Evolutionary conservation across 2,329 filamentous ascomycete genomes (phyloP).

Genomic region (Fusarium sp.): DNA sequence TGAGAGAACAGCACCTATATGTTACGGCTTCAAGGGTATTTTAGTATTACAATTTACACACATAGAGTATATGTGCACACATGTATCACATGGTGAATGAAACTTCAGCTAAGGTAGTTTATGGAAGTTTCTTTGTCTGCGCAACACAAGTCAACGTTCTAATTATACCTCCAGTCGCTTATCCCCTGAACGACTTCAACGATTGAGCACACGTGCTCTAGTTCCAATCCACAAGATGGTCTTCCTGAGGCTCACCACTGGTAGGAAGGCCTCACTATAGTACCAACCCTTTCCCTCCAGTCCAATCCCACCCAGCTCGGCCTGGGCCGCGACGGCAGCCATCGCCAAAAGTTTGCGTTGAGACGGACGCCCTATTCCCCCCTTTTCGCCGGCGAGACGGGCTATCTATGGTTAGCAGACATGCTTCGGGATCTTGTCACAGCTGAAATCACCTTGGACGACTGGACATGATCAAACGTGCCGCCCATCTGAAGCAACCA

Average conservation of each 20-base stretch:
- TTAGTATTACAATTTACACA: too few relatives aligned
- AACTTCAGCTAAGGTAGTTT: background rate
- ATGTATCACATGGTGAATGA: background rate
- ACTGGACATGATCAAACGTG: slow-evolving; percentile 64
- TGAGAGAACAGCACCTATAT: too few relatives aligned
- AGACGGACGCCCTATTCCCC: slow-evolving; percentile 59
- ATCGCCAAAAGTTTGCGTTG: slow-evolving; percentile 51
- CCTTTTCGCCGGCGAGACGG: slow-evolving; percentile 57
- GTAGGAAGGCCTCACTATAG: slow-evolving; percentile 17
- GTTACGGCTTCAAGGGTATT: too few relatives aligned
- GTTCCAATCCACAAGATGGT: background rate
- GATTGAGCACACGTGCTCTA: background rate
- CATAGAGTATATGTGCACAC: background rate
- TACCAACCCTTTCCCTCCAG: slow-evolving; percentile 22
- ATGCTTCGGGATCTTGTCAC: background rate
- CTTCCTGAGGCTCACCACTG: slow-evolving; percentile 4
- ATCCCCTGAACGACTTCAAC: background rate
- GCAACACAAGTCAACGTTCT: background rate
- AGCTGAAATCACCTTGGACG: slow-evolving; percentile 52
- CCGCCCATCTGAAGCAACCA: slow-evolving; percentile 63
- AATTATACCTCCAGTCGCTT: background rate
- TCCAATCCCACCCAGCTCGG: slow-evolving; percentile 19
- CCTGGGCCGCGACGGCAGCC: slow-evolving; percentile 45
- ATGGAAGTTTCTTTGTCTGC: background rate
- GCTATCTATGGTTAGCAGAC: slow-evolving; percentile 45